Base-by-base conservation (phyloP, 371 early-diverging fungal species). In the Rhizopus delemar region DNA sequence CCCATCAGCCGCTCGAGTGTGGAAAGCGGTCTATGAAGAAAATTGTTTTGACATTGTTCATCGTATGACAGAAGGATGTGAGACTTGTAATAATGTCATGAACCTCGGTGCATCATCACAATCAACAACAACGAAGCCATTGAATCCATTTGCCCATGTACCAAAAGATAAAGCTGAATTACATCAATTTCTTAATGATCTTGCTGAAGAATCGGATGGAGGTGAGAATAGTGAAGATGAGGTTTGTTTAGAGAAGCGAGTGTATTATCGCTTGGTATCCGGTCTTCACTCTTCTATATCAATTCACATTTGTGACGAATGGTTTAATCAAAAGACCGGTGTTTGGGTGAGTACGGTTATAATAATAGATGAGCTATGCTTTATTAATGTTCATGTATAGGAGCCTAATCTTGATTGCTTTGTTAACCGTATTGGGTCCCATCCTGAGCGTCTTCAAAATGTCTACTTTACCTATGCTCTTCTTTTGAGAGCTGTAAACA, bases 271-370 rank as follows among this genome's bases (percentile, higher is more conserved):
- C 9, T 68, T 94, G 31, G 86, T 99, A 9, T 97, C 97, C 29
- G 99, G 93, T 1, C 82, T 99, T 16, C 99, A 99, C 65, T 82
- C 97, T 0, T 97, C 98, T 22, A 96, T 97, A n/a, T 97, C 98
- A 0, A 92, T 94, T 22, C 98, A 99, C 71, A 92, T 99, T 43
- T 97, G 97, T 68, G 84, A 92, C 51, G 90, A 97, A 69, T 92
- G 87, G 78, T 88, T 93, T 64, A 86, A 98, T 66, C 77, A 85
- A 54, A 87, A 86, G 0, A 90, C 93, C 2, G 91, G 92, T n/a
- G 73, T 79, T 68, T 98, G 98, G 98, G 90, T 90, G 22, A 22
- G 22, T 22, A 22, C 22, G 22, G 22, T 22, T 22, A 22, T 22
- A 22, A 22, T 2, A 2, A 22, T 22, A 22, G 0, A 22, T 22